phyloP scores from a whole-genome alignment of 2,329 filamentous ascomycete species.

The Cytospora piceicola region DNA sequence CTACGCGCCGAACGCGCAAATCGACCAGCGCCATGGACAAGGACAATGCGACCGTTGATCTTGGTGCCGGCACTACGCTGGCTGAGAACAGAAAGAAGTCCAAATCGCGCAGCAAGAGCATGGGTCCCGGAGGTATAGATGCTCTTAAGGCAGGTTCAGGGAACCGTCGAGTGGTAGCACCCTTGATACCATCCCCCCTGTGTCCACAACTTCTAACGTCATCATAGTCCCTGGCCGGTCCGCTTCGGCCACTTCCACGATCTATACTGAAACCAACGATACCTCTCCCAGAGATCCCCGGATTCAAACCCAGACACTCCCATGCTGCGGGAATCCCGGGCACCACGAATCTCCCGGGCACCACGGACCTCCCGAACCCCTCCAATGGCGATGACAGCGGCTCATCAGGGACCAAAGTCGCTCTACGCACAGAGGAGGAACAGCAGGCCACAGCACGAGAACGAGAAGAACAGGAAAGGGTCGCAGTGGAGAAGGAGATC shows the following conservation, averaged over 20 bases:
- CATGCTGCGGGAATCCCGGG: conserved; percentile 45
- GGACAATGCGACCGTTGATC: conserved; percentile 76
- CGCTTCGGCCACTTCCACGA: conserved; percentile 55
- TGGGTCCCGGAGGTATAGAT: conserved; percentile 89
- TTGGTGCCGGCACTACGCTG: conserved; percentile 59
- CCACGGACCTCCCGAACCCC: conserved; percentile 50
- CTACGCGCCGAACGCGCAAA: conserved; percentile 66
- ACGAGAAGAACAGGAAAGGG: conserved; percentile 67
- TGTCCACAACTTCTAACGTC: conserved; percentile 36
- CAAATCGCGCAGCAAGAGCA: conserved; percentile 86
- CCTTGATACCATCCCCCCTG: conserved; percentile 39
- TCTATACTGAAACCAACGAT: conserved; percentile 85
- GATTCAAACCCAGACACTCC: conserved; percentile 61
- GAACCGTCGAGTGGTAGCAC: conserved; percentile 75
- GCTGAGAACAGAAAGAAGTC: conserved; percentile 62
- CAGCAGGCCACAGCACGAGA: conserved; percentile 71
- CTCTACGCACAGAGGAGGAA: conserved; percentile 70
- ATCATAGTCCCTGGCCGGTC: conserved; percentile 59
- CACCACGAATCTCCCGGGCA: conserved; percentile 45
- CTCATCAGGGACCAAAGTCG: conserved; percentile 59
- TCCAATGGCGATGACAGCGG: conserved; percentile 44
- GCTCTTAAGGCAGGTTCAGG: conserved; percentile 74
- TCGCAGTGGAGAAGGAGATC: conserved; percentile 62
- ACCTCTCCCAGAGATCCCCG: conserved; percentile 68
- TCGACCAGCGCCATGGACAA: conserved; percentile 74